Evolutionary conservation across 192 early-diverging fungal species (phyloP).

Genomic region (Coemansia sp.): DNA sequence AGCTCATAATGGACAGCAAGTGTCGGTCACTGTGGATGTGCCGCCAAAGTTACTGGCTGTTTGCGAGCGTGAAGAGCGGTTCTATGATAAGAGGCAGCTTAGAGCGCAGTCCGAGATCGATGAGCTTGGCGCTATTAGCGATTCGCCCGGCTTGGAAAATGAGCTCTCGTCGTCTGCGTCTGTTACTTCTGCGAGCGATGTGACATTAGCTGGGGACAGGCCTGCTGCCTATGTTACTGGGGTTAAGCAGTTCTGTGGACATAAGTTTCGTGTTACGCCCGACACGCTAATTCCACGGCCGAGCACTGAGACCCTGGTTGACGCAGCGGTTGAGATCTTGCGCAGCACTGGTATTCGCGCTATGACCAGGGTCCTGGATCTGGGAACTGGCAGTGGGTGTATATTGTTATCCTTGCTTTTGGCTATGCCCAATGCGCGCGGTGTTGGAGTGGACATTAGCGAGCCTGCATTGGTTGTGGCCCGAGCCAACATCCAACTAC

Average conservation of each 20-base stretch:
- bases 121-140: background rate
- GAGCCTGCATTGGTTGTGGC: conserved; percentile 59
- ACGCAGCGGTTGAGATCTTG: conserved; percentile 47
- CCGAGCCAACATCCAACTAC: conserved; percentile 46
- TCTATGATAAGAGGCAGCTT: conserved; percentile 47
- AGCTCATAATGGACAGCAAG: background rate
- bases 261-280: conserved; percentile 61
- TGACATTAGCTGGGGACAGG: conserved; percentile 55
- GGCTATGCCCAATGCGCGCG: conserved; percentile 24
- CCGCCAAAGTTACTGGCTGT: conserved; percentile 63
- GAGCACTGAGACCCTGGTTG: conserved; percentile 69
- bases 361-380: conserved; percentile 58
- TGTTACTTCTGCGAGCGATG: conserved; percentile 25
- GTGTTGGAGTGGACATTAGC: conserved; percentile 73
- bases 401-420: conserved; percentile 64
- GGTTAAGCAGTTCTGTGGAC: conserved; percentile 60
- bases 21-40: conserved; percentile 37
- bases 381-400: conserved; percentile 79
- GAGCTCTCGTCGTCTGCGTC: background rate
- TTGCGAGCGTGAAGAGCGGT: conserved; percentile 61
- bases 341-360: background rate
- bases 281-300: conserved; percentile 73
- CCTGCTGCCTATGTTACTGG: conserved; percentile 40
- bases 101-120: conserved; percentile 53
- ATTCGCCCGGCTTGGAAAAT: background rate